These are phyloP conservation scores for Nothophytophthora sp. DNA, from an alignment of 352 stramenopile species.

Conservation along the genomic window DNA sequence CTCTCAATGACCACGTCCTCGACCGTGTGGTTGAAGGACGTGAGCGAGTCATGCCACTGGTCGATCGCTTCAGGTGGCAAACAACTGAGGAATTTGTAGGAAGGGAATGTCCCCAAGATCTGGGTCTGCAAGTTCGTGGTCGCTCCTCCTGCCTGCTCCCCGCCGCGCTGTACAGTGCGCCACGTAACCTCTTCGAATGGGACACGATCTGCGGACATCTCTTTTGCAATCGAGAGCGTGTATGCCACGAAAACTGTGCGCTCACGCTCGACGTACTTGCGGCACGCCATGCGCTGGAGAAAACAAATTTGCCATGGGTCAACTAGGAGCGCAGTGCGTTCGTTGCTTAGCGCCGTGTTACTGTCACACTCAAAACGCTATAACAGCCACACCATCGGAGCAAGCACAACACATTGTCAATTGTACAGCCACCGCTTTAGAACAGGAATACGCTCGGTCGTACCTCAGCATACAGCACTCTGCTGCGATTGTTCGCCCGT, in stretches of 20 bases:
- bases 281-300: slow-evolving; percentile 14
- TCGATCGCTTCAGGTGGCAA: slow-evolving; percentile 8
- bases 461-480: slow-evolving; percentile 21
- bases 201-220: background rate
- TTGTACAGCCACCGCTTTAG: too few species aligned
- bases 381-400: background rate
- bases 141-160: background rate
- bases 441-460: background rate
- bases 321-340: slow-evolving; percentile 4
- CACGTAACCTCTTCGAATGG: slow-evolving; percentile 17
- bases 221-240: slow-evolving; percentile 4
- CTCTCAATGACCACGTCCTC: slow-evolving; percentile 17
- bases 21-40: slow-evolving; percentile 17
- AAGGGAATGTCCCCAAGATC: slow-evolving; percentile 15
- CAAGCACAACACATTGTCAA: background rate
- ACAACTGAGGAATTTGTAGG: slow-evolving; percentile 7
- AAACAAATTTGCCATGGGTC: slow-evolving; percentile 10
- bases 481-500: background rate
- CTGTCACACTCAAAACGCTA: slow-evolving; percentile 10
- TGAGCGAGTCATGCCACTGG: slow-evolving; percentile 10
- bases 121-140: slow-evolving; percentile 17
- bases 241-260: slow-evolving; percentile 14
- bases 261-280: slow-evolving; percentile 10
- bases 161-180: slow-evolving; percentile 5
- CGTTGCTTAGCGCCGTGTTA: slow-evolving; percentile 8